Evolutionary conservation across 2,329 filamentous ascomycete species (phyloP).

Genomic region (Myriosclerotinia curreyana): DNA sequence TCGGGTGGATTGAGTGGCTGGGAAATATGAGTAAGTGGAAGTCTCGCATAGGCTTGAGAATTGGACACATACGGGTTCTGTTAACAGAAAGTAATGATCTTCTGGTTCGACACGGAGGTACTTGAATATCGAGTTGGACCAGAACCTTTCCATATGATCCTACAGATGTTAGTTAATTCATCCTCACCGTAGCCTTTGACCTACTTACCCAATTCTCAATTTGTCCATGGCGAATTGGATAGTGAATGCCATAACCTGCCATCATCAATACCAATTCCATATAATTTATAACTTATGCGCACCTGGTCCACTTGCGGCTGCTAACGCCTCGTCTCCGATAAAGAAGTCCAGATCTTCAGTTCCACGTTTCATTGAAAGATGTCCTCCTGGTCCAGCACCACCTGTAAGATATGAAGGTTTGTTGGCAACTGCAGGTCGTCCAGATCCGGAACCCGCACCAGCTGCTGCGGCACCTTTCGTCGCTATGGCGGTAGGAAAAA

Average conservation of each 20-base stretch:
- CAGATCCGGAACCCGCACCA: constrained; percentile 74
- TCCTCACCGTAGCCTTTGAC: constrained; percentile 1
- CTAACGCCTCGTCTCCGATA: constrained; percentile 93
- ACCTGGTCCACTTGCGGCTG: constrained; percentile 80
- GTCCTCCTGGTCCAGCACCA: constrained; percentile 76
- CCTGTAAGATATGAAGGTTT: constrained; percentile 95
- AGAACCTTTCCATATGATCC: constrained; percentile 99
- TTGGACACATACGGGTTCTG: constrained; percentile 72
- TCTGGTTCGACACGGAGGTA: constrained; percentile 97
- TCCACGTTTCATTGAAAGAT: constrained; percentile 86
- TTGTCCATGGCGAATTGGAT: constrained; percentile 95
- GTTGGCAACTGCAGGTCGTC: constrained; percentile 84
- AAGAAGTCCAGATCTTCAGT: constrained; percentile 99
- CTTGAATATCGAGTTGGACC: constrained; percentile 99
- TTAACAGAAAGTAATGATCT: constrained; percentile 97
- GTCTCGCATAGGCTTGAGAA: constrained; percentile 3
- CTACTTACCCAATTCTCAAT: constrained; percentile 91
- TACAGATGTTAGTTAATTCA: constrained; percentile 42
- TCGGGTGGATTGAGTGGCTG: constrained; percentile 96
- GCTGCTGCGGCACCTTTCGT: constrained; percentile 78
- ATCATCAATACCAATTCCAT: constrained; percentile 29
- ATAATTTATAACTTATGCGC: constrained; percentile 27
- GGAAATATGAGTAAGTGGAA: constrained; percentile 14
- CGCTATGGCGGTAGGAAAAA: constrained; percentile 97
- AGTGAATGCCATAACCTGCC: constrained; percentile 88